Evolutionary conservation across 768 basidiomycete species (phyloP), one percentile per base, ranked within the genome.

Genomic region (Mycena pura): DNA sequence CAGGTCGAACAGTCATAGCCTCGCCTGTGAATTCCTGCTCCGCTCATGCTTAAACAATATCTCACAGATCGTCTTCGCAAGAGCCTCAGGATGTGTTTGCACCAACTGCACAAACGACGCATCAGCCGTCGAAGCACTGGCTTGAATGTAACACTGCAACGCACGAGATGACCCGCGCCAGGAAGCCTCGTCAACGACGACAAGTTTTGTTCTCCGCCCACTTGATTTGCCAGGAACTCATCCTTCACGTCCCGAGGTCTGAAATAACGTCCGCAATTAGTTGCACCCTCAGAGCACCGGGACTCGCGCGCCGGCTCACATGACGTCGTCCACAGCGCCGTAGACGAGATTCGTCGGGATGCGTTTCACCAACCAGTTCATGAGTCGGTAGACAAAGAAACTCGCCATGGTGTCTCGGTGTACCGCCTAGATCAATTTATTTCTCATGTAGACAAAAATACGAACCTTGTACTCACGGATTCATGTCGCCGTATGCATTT

Each of bases 401-500:
- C 65, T 60, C 0, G 77, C 77, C 8, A 76, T 47, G 1, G 52
- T 50, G 52, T 84, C 83, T 15, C 78, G 71, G 55, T 81, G 84
- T 46, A 72, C 74, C 0, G 81, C 82, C 82, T 83, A 24, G 17
- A 7, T 34, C 29, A 19, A 24, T 24, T 11, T 24, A 49, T 3
- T 14, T 17, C 52, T 3, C 5, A n/a, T 15, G 10, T 15, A 19
- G 1, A 2, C 17, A 31, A 13, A 0, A 15, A 6, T 14, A 10
- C 31, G 14, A 49, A 36, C 15, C 27, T 10, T 10, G 19, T 22
- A 71, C 70, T 40, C 49, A 77, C 84, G 45, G 78, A 73, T 73
- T 86, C 84, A 51, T 83, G 82, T 10, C 57, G 54, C 28, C 78
- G 78, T 14, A 73, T 76, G 62, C 84, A 85, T 60, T 77, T 82